phyloP scores from a whole-genome alignment of 1,139 yeast species.

The Magnusiomyces ingens region DNA sequence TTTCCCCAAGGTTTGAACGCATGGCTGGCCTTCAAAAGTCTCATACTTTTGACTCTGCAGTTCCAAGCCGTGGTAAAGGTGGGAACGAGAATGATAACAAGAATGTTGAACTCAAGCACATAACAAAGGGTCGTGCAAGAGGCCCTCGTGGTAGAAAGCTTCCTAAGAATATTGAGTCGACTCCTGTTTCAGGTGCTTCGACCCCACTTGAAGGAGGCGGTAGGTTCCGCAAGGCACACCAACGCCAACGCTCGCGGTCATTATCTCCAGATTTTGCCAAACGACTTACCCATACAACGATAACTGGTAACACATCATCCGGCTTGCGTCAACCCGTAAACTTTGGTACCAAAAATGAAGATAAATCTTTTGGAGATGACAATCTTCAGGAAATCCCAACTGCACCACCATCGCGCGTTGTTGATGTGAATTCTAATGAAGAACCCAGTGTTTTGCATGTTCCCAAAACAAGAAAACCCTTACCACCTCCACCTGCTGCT shows the following conservation, averaged over 20 bases:
- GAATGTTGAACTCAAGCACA: conserved; percentile 42
- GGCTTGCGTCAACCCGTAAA: conserved; percentile 12
- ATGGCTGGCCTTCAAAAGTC: conserved; percentile 15
- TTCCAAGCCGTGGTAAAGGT: no score
- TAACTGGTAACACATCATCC: conserved; percentile 7
- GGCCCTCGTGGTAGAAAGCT: conserved; percentile 66
- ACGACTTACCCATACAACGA: not conserved
- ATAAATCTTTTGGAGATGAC: not conserved
- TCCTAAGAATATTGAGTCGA: conserved; percentile 36
- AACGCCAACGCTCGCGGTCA: conserved; percentile 5
- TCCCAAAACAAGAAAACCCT: conserved; percentile 16
- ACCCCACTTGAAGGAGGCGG: not conserved
- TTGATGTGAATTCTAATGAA: not conserved
- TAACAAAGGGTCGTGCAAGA: conserved; percentile 55
- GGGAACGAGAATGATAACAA: not conserved
- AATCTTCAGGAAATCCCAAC: not conserved
- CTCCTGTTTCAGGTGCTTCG: not conserved
- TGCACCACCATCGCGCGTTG: not conserved
- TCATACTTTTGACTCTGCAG: conserved; percentile 10
- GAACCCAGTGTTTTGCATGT: conserved; percentile 5
- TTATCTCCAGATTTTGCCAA: conserved; percentile 2
- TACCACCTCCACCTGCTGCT: conserved; percentile 4
- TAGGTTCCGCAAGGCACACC: not conserved
- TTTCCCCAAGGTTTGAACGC: conserved; percentile 16
- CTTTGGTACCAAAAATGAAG: not conserved